These are phyloP conservation scores for Camellia granthamiana DNA, from an alignment of 148 eudicot species.

Conservation along the genomic window DNA sequence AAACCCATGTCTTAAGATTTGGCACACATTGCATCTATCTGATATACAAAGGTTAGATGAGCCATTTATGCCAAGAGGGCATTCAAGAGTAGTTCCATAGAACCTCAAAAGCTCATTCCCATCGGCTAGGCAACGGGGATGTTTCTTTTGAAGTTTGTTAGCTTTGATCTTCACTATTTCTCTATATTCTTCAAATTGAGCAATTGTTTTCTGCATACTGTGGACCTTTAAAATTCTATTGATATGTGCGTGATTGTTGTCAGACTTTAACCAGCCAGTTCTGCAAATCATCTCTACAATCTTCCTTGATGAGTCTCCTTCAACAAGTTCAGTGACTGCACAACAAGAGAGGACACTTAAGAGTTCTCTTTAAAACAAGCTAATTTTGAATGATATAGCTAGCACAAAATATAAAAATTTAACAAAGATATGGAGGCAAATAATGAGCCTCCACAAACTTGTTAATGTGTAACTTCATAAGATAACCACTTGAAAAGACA, in stretches of 20 bases:
- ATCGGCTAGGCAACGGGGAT: constrained; percentile 76
- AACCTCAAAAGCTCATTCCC: constrained; percentile 79
- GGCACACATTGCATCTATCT: constrained; percentile 44
- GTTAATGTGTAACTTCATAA: too few relatives aligned
- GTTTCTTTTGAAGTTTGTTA: constrained; percentile 44
- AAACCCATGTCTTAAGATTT: constrained; percentile 54
- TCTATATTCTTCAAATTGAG: constrained; percentile 66
- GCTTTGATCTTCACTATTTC: constrained; percentile 65
- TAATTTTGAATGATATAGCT: background rate
- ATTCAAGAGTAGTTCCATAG: constrained; percentile 56
- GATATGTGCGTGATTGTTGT: constrained; percentile 18
- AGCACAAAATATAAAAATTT: background rate
- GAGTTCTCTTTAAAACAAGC: background rate
- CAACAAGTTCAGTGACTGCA: constrained; percentile 64
- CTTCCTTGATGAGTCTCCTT: constrained; percentile 64
- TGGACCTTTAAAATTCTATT: constrained; percentile 64
- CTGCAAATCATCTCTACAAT: constrained; percentile 58
- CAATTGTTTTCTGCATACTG: constrained; percentile 62
- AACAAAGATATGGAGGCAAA: background rate
- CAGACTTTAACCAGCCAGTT: constrained; percentile 37
- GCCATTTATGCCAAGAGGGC: constrained; percentile 52
- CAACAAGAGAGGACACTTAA: background rate
- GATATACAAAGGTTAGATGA: constrained; percentile 53
- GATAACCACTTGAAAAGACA: too few relatives aligned
- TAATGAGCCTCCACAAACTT: too few relatives aligned